Evolutionary conservation across 352 stramenopile genomes (phyloP).

Genomic region (Pythium myriotylum): DNA sequence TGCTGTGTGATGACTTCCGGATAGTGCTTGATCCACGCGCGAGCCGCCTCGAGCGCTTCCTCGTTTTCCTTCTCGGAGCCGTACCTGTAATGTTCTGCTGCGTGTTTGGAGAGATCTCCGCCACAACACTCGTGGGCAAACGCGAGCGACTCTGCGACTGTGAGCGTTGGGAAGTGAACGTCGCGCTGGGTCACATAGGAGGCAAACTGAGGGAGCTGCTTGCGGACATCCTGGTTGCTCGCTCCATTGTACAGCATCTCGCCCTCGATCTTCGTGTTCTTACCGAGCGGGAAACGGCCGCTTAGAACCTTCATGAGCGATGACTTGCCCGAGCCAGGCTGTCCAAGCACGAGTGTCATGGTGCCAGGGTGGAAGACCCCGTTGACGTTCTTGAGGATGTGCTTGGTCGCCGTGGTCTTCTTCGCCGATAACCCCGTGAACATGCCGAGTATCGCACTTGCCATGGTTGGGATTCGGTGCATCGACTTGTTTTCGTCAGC

Average conservation of each 20-base stretch:
- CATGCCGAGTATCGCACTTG: not conserved
- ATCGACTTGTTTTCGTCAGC: not conserved
- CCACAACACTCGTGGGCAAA: constrained; percentile 83
- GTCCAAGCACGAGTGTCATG: constrained; percentile 20
- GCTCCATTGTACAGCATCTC: constrained; percentile 30
- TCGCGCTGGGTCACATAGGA: constrained; percentile 60
- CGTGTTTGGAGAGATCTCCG: constrained; percentile 20
- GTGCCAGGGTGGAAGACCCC: constrained; percentile 26
- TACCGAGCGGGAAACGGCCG: too few species aligned
- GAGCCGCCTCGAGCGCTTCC: constrained; percentile 11
- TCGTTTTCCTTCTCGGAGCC: constrained; percentile 28
- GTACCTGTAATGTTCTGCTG: constrained; percentile 33
- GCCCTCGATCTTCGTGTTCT: constrained; percentile 18
- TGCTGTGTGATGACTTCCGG: not conserved
- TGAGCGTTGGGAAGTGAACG: too few species aligned
- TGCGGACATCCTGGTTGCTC: constrained; percentile 5
- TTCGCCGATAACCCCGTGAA: not conserved
- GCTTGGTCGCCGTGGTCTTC: too few species aligned
- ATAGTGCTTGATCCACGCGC: not conserved
- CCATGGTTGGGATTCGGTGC: not conserved
- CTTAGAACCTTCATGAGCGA: too few species aligned
- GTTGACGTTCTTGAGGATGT: constrained; percentile 23
- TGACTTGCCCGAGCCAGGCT: too few species aligned
- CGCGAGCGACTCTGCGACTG: too few species aligned
- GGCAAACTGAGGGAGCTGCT: constrained; percentile 25